Evolutionary conservation across 225 moss, liverwort and hornwort species (phyloP), one percentile per base, ranked within the genome.

Genomic region (Marchantia paleacea): DNA sequence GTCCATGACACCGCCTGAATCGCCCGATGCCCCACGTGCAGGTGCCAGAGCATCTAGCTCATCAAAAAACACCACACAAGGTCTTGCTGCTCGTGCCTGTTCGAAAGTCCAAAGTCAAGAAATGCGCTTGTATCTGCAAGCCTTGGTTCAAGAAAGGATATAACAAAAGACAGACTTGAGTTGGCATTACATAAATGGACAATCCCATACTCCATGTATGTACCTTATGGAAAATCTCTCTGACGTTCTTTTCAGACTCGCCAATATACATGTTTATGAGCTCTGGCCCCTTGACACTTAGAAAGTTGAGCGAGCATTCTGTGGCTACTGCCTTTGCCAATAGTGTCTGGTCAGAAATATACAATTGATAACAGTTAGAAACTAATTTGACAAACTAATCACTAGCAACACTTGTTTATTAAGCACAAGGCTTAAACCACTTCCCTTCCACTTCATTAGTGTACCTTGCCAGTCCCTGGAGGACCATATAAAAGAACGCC

Each of bases 261-360:
- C 99, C 99, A 71, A 99, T 99, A 81, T 99, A 99, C 99, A 99
- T 99, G 73, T 99, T 99, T 72, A 99, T 99, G 74, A 99, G 92
- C 83, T 99, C 99, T 67, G 99, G 97, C 64, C 99, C 99, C 85
- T 99, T 99, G 22, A 99, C 99, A 83, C 99, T 95, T 47, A 99
- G 83, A 81, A 99, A 99, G 85, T 95, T 99, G 73, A 99, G 90
- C 13, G 95, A 88, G 86, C 99, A 99, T 86, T 99, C 99, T 22
- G 99, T 99, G 75, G 99, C 99, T 70, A 99, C 99, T 54, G 99
- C 99, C 80, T 99, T 99, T 54, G 99, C 99, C 69, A 99, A 85
- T 80, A 99, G 90, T 13, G 99, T 99, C 99, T 99, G 89, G 83
- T 69, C 53, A 78, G 12, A 39, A 39, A 39, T 50, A 29, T 52